These are phyloP conservation scores for Skeletonema costatum DNA, from an alignment of 108 stramenopile genomes.

Conservation along the genomic window DNA sequence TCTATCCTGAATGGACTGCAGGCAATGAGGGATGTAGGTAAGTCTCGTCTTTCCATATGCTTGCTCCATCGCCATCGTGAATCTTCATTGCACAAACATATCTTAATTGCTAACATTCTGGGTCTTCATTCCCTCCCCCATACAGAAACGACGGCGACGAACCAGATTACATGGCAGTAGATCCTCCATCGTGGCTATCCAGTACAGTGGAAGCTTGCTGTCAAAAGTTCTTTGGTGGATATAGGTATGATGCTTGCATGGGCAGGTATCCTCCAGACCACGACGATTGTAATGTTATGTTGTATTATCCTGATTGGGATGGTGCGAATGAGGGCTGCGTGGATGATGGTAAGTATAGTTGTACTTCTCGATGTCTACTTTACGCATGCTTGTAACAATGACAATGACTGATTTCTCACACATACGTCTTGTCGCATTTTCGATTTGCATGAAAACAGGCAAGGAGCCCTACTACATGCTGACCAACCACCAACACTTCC, in stretches of 20 bases:
- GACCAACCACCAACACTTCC: background rate
- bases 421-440: background rate
- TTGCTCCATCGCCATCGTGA: too few species aligned
- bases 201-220: background rate
- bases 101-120: too few species aligned
- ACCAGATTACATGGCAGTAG: background rate
- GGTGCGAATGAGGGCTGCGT: background rate
- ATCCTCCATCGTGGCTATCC: background rate
- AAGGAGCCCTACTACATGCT: background rate
- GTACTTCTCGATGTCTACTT: too few species aligned
- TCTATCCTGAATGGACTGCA: background rate
- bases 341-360: background rate
- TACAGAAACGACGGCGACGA: conserved; percentile 2
- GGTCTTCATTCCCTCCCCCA: too few species aligned
- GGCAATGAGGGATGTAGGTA: background rate
- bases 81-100: too few species aligned
- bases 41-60: background rate
- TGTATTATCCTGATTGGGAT: background rate
- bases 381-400: too few species aligned
- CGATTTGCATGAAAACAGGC: background rate
- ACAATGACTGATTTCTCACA: background rate
- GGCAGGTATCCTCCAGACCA: background rate
- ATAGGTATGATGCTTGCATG: background rate
- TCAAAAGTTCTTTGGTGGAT: background rate
- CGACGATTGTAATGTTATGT: background rate